A percentile compares a stretch with the other conserved stretches of the same genome.
phyloP scores from a whole-genome alignment of 345 rosid genomes.

The thale cress (Arabidopsis thaliana) region DNA sequence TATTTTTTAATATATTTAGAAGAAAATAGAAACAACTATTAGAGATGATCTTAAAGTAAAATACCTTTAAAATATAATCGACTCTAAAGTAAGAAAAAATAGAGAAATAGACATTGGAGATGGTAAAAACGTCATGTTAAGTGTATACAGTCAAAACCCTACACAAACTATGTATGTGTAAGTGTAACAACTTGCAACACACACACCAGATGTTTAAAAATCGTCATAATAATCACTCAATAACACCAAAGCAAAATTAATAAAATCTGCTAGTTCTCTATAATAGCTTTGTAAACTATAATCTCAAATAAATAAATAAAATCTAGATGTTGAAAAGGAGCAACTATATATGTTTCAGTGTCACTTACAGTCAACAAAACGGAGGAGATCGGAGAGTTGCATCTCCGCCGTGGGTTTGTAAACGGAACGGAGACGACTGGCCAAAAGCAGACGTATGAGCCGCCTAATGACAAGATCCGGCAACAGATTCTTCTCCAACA shows the following conservation, averaged over 20 bases:
- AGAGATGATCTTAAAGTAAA: too few relatives aligned
- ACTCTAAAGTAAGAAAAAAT: too few relatives aligned
- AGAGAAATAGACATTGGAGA: too few relatives aligned
- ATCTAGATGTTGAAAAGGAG: neutral
- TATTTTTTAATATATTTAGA: too few relatives aligned
- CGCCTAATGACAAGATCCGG: constrained; percentile 70
- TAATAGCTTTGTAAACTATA: neutral
- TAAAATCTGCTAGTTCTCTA: too few relatives aligned
- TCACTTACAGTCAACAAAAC: constrained; percentile 57
- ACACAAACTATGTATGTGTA: neutral
- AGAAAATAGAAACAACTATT: too few relatives aligned
- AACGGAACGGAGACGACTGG: constrained; percentile 74
- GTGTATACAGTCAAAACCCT: neutral
- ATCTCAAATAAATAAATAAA: neutral
- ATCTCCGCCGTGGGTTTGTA: constrained; percentile 60
- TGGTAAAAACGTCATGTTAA: neutral
- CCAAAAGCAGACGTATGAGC: constrained; percentile 70
- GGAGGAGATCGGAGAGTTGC: constrained; percentile 74
- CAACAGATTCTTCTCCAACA: constrained; percentile 72
- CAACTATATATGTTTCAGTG: neutral
- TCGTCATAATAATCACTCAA: neutral
- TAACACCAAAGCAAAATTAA: neutral
- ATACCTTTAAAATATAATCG: too few relatives aligned
- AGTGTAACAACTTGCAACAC: neutral
- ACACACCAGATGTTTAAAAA: neutral